These are phyloP conservation scores for Neurospora discreta DNA, from an alignment of 495 filamentous ascomycete species.

Conservation along the genomic window DNA sequence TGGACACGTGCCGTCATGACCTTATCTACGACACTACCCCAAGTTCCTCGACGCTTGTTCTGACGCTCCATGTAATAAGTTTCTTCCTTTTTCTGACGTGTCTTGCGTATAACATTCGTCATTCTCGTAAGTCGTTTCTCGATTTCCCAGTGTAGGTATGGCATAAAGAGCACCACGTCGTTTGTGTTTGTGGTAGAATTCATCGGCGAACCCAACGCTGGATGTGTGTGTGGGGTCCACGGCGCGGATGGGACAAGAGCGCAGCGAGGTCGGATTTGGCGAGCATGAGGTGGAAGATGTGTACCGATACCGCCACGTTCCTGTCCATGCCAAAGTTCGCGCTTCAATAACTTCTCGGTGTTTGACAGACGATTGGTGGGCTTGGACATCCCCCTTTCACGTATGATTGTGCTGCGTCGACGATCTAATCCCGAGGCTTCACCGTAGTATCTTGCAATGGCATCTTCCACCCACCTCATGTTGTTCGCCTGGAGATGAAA, in stretches of 20 bases:
- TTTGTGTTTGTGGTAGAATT: not conserved
- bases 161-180: constrained; percentile 6
- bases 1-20: not conserved
- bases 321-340: constrained; percentile 19
- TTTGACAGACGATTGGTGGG: constrained; percentile 4
- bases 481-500: constrained; percentile 21
- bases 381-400: not conserved
- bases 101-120: constrained; percentile 16
- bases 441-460: constrained; percentile 14
- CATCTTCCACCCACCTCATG: constrained; percentile 22
- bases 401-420: constrained; percentile 1
- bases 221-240: not conserved
- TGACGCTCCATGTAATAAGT: constrained; percentile 9
- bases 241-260: constrained; percentile 12
- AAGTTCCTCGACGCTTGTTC: constrained; percentile 14
- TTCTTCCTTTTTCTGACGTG: constrained; percentile 9
- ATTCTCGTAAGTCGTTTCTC: constrained; percentile 17
- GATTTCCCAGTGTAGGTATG: constrained; percentile 19
- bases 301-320: constrained; percentile 13
- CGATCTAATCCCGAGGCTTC: constrained; percentile 7
- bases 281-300: constrained; percentile 15
- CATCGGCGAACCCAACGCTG: not conserved
- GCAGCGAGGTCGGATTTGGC: constrained; percentile 17
- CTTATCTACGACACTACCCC: constrained; percentile 14
- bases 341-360: constrained; percentile 16